Evolutionary conservation across 2,329 filamentous ascomycete genomes (phyloP), one percentile per base, ranked within the genome.

Genomic region (Fusarium sp.): DNA sequence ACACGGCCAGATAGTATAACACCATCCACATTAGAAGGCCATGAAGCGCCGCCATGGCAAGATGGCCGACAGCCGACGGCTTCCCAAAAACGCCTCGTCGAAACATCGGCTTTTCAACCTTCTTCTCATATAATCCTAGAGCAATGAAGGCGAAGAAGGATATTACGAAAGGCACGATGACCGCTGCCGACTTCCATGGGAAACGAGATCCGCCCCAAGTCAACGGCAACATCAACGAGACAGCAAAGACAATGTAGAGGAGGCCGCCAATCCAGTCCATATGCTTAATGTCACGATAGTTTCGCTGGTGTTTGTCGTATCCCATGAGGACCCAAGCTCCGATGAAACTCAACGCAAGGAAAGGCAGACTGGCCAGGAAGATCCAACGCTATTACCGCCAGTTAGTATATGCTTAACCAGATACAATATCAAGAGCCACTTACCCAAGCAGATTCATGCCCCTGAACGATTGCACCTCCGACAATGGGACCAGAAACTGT

Each of bases 221-320:
- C 26, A 69, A 23, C 8, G 67, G 67, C 6, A 69, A 33, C 6
- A 75, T 58, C 8, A 74, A 42, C 3, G 55, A 53, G 33, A 70
- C 50, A 2, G 65, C 59, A 7, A 65, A 66, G 28, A 66, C 20
- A 11, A 76, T 73, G 73, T 92, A 92, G 5, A 92, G 72, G 1
- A 85, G 67, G 6, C 85, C 84, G 2, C 91, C 90, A 33, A 87
- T 55, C 83, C 86, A 92, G 73, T 92, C 90, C 26, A 92, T 84
- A 4, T 57, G 38, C 18, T 57, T 60, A 31, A 74, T 51, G 4
- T 67, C 55, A 11, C 31, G 30, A 18, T 46, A 28, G 26, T 59
- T 51, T 1, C 53, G 51, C 3, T 58, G 49, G 16, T 30, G 15
- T 44, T 54, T 47, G 47, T 75, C 73, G 30, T 76, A 74, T 33